These are phyloP conservation scores for Nothophaeocryptopus gaeumannii DNA, from an alignment of 2,329 filamentous ascomycete species.

Conservation along the genomic window DNA sequence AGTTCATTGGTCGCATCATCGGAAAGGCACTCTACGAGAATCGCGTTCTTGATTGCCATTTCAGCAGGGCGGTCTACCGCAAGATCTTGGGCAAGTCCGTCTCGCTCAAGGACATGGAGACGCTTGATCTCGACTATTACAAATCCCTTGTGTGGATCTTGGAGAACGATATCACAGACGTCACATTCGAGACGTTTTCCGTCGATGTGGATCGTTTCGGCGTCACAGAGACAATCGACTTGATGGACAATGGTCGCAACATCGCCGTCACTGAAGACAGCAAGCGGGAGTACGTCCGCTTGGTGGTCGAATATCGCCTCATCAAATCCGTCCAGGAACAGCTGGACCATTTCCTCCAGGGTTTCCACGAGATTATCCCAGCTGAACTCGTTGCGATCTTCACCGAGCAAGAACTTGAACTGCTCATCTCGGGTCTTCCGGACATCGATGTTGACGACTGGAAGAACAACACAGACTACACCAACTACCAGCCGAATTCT, in stretches of 20 bases:
- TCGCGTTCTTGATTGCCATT: conserved; percentile 94
- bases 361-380: conserved; percentile 98
- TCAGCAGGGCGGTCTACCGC: conserved; percentile 98
- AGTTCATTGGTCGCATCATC: conserved; percentile 97
- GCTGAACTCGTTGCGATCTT: conserved; percentile 94
- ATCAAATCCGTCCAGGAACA: conserved; percentile 90
- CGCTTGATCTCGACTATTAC: conserved; percentile 96
- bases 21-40: conserved; percentile 97
- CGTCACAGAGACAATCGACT: conserved; percentile 79
- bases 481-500: conserved; percentile 92
- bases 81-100: conserved; percentile 91
- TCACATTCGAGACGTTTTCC: conserved; percentile 94
- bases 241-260: conserved; percentile 83
- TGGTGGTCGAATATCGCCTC: conserved; percentile 91
- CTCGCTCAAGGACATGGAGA: conserved; percentile 99
- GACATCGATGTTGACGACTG: conserved; percentile 98
- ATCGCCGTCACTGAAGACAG: conserved; percentile 95
- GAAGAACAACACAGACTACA: conserved; percentile 98
- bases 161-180: conserved; percentile 96
- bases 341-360: conserved; percentile 76
- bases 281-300: conserved; percentile 94
- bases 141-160: conserved; percentile 98
- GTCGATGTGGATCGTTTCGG: conserved; percentile 93
- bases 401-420: conserved; percentile 94
- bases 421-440: conserved; percentile 92